Evolutionary conservation across 495 filamentous ascomycete species (phyloP), one percentile per base, ranked within the genome.

Genomic region (Neurospora sp.): DNA sequence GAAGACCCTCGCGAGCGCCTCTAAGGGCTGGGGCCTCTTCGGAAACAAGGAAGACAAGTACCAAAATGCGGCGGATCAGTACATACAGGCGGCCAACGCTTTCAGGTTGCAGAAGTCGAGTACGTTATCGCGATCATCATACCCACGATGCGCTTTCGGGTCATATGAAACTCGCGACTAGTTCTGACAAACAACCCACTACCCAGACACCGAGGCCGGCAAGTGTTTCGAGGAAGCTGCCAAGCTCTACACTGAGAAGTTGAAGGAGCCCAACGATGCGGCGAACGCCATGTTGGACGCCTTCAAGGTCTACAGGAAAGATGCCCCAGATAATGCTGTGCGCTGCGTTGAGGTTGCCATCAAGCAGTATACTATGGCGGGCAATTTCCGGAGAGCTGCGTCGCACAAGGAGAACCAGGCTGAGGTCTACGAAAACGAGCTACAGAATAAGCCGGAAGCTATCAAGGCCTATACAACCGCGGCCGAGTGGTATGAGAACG

Each of bases 221-320:
- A 84, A 88, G 74, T 88, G 91, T 7, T 94, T 94, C 76, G 92
- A 94, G 80, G 89, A 90, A 75, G 93, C 93, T 14, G 94, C 94
- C 27, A 76, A 85, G 5, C 89, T 97, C 62, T 92, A 96, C 82
- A 85, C 78, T 7, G 86, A 90, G 69, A 89, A 93, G 73, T 87
- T 97, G 59, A 93, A 92, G 80, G 94, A 97, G 79, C 92, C 92
- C 62, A 92, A 96, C 79, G 94, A 97, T 79, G 92, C 92, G 39
- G 94, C 94, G 42, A 95, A 95, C 79, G 89, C 90, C 69, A 84
- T 92, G 73, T 74, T 82, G 11, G 85, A 88, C 74, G 93, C 93
- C 37, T 96, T 92, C 86, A 94, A 96, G 85, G 88, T 90, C 70
- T 97, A 96, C 84, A 89, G 90, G 78, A 94, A 93, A 84, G 87